Evolutionary conservation across 208 protist genomes (phyloP).

Genomic region (Acanthamoeba healyi): DNA sequence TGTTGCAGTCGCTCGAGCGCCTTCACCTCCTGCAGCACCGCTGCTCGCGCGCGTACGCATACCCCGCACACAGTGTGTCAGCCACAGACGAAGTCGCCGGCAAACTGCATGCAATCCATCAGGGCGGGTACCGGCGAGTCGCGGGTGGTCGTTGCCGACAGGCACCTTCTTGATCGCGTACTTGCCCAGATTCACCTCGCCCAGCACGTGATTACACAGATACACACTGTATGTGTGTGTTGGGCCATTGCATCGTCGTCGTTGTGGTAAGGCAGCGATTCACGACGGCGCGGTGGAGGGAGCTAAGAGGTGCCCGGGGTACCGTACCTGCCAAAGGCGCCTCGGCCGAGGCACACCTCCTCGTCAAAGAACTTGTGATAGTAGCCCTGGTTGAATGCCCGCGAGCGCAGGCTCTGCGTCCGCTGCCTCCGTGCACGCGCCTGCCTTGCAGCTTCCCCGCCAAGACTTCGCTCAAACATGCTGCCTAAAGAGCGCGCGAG

Average conservation of each 20-base stretch:
- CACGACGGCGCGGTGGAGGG: no score
- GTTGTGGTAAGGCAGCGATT: no score
- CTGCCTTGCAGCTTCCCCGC: no score
- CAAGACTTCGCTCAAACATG: no score
- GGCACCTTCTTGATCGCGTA: slow-evolving; percentile 64
- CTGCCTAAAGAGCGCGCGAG: no score
- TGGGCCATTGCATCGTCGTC: no score
- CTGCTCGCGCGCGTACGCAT: background rate
- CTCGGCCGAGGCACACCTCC: slow-evolving; percentile 24
- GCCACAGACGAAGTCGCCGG: no score
- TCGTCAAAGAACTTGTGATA: slow-evolving; percentile 66
- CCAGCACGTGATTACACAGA: slow-evolving; percentile 43
- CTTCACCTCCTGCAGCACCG: background rate
- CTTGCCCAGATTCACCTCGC: slow-evolving; percentile 28
- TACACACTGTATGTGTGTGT: no score
- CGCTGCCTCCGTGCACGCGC: background rate
- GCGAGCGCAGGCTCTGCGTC: background rate
- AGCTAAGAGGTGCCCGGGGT: no score
- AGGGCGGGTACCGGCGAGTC: background rate
- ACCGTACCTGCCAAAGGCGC: slow-evolving; percentile 70
- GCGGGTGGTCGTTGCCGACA: slow-evolving; percentile 47
- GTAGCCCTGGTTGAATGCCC: slow-evolving; percentile 56
- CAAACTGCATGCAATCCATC: no score
- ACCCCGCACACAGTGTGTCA: no score
- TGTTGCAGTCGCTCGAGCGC: slow-evolving; percentile 40